These are phyloP conservation scores for Phellopilus nigrolimitatus DNA, from an alignment of 1,284 basidiomycete genomes.

Conservation along the genomic window DNA sequence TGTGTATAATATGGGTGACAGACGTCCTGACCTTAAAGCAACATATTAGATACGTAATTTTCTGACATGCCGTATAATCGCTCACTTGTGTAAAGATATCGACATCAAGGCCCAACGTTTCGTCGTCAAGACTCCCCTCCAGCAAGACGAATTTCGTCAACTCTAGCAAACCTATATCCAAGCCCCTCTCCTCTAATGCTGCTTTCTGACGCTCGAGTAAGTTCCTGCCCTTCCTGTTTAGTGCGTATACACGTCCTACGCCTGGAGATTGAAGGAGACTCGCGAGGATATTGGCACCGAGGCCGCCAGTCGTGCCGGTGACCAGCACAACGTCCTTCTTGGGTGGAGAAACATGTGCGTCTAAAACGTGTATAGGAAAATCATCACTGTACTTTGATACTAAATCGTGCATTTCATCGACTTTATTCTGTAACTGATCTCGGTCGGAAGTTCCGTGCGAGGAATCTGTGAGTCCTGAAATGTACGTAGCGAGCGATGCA, in stretches of 20 bases:
- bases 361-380: conserved; percentile 27
- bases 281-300: conserved; percentile 31
- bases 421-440: conserved; percentile 16
- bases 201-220: conserved; percentile 26
- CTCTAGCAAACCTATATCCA: conserved; percentile 24
- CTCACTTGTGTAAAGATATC: conserved; percentile 27
- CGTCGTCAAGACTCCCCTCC: conserved; percentile 26
- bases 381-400: conserved; percentile 30
- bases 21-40: conserved; percentile 14
- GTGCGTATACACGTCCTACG: conserved; percentile 30
- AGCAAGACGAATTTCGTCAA: conserved; percentile 28
- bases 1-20: conserved; percentile 24
- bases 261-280: conserved; percentile 24
- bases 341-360: not conserved
- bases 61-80: not conserved
- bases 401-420: conserved; percentile 26
- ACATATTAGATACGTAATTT: not conserved
- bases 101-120: conserved; percentile 25
- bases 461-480: conserved; percentile 19
- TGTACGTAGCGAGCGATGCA: conserved; percentile 25
- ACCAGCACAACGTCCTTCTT: conserved; percentile 29
- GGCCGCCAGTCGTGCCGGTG: conserved; percentile 34
- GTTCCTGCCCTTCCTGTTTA: conserved; percentile 29
- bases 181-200: conserved; percentile 27
- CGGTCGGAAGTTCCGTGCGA: not conserved